phyloP scores from a whole-genome alignment of 441 rosid species.

The Populus hybrid region DNA sequence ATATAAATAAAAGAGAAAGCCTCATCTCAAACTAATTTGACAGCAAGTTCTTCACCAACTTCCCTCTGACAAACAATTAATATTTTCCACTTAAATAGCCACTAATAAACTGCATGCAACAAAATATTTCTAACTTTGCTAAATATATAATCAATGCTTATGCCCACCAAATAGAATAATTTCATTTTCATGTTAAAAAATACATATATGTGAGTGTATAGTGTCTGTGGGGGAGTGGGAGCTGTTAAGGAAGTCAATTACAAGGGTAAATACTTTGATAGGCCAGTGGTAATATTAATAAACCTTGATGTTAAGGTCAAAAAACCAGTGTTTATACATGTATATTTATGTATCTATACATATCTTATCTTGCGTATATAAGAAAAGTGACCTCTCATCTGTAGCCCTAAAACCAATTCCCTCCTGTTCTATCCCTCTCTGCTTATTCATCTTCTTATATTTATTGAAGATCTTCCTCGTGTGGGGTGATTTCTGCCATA shows the following conservation, averaged over 20 bases:
- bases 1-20: conserved; percentile 7
- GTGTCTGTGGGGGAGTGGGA: not conserved
- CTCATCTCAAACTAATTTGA: conserved; percentile 14
- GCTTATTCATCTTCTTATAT: conserved; percentile 11
- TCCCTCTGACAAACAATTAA: conserved; percentile 17
- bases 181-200: not conserved
- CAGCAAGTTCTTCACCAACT: conserved; percentile 25
- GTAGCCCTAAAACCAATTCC: conserved; percentile 45
- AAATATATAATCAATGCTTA: conserved; percentile 7
- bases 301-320: not conserved
- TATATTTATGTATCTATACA: conserved; percentile 5
- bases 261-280: not conserved
- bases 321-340: conserved; percentile 5
- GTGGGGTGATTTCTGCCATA: not conserved
- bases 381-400: conserved; percentile 46
- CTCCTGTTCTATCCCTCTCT: conserved; percentile 21
- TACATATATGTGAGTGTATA: conserved; percentile 1
- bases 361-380: conserved; percentile 25
- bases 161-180: conserved; percentile 1
- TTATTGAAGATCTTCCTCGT: conserved; percentile 15
- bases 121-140: conserved; percentile 14
- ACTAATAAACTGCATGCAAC: conserved; percentile 22
- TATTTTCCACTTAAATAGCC: conserved; percentile 6
- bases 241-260: not conserved
- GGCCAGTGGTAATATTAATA: not conserved